These are phyloP conservation scores for Pichia sp. DNA, from an alignment of 1,139 yeast genomes.

Conservation along the genomic window DNA sequence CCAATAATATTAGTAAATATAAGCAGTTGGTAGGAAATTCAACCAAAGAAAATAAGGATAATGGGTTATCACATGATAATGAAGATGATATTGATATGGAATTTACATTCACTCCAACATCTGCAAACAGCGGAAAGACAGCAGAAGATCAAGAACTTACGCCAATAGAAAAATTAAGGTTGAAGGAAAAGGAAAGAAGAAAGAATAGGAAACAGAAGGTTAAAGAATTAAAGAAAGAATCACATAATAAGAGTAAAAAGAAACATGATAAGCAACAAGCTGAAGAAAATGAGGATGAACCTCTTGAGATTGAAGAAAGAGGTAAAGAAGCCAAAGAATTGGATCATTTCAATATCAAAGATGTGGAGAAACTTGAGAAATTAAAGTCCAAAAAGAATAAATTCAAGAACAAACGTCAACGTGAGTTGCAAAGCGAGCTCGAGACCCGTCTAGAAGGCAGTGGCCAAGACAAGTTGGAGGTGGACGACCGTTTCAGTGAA, in stretches of 20 bases:
- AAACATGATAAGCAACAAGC: conserved; percentile 21
- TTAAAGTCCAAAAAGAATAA: conserved; percentile 48
- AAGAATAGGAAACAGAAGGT: conserved; percentile 70
- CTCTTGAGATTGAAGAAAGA: conserved; percentile 22
- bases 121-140: conserved; percentile 33
- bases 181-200: conserved; percentile 91
- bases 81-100: conserved; percentile 86
- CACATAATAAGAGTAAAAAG: conserved; percentile 32
- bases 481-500: conserved; percentile 84
- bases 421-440: conserved; percentile 38
- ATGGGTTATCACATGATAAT: conserved; percentile 23
- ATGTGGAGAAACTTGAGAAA: conserved; percentile 67
- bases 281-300: conserved; percentile 11
- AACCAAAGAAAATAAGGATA: conserved; percentile 30
- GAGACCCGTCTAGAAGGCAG: conserved; percentile 8
- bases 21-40: conserved; percentile 41
- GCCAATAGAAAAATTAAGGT: conserved; percentile 73
- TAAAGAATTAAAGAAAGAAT: conserved; percentile 46
- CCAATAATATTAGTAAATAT: conserved; percentile 51
- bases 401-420: conserved; percentile 38
- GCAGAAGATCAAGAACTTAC: conserved; percentile 48
- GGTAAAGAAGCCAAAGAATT: conserved; percentile 48
- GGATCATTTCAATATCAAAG: conserved; percentile 75
- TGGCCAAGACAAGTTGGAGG: conserved; percentile 42
- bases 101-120: conserved; percentile 90